Percentiles rank a stretch among this genome's conserved stretches.
Conservation (phyloP, 108 stramenopile species). For the Aurantiochytrium sp. region DNA sequence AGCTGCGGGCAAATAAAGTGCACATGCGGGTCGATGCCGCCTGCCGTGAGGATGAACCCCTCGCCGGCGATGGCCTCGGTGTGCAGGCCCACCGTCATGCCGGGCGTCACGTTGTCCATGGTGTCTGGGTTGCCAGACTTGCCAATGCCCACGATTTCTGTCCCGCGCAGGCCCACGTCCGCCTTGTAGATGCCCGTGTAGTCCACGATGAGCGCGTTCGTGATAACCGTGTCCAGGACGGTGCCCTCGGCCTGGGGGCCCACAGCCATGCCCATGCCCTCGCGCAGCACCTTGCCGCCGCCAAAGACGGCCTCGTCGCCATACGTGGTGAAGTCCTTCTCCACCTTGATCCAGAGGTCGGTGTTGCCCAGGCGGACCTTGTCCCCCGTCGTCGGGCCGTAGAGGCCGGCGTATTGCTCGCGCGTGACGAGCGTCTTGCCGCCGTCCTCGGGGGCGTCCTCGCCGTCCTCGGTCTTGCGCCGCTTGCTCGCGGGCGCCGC, state of each 20-base stretch:
- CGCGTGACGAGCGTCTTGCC: not conserved
- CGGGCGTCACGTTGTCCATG: constrained; percentile 76
- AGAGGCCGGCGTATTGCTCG: constrained; percentile 41
- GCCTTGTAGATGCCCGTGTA: constrained; percentile 82
- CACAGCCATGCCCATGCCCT: constrained; percentile 94
- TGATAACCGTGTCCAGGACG: constrained; percentile 84
- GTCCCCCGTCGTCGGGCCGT: constrained; percentile 67
- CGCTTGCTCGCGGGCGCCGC: not conserved
- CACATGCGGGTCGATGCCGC: constrained; percentile 90
- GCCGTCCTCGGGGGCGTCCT: not conserved
- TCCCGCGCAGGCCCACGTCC: constrained; percentile 87
- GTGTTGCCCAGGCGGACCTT: constrained; percentile 83
- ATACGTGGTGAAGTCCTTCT: constrained; percentile 67
- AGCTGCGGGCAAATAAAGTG: constrained; percentile 98
- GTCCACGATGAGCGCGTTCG: constrained; percentile 91
- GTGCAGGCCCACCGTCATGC: constrained; percentile 80
- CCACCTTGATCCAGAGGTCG: constrained; percentile 70
- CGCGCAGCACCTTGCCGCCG: constrained; percentile 91
- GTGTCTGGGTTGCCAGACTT: constrained; percentile 97
- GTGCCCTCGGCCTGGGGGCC: constrained; percentile 39
- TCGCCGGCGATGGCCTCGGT: constrained; percentile 97
- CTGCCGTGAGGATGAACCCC: constrained; percentile 87
- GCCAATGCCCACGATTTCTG: constrained; percentile 84
- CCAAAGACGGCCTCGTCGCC: constrained; percentile 98
- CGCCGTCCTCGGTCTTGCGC: not conserved